A percentile compares a stretch with the other conserved stretches of the same genome.
These are phyloP conservation scores for Colletotrichum phormii DNA, from an alignment of 2,329 filamentous ascomycete species.

Conservation along the genomic window DNA sequence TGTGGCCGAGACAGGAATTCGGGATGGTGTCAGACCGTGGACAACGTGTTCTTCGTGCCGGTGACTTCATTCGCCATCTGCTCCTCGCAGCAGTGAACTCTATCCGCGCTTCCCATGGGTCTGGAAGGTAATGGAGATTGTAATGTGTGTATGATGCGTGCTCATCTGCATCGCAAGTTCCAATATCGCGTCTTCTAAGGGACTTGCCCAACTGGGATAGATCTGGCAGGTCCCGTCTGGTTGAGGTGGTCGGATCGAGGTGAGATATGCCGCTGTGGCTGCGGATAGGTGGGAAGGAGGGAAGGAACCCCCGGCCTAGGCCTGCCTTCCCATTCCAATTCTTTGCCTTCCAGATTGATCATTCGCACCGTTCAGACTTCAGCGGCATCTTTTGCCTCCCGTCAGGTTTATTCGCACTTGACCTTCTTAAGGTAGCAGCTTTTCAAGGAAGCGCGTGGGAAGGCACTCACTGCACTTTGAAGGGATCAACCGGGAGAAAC, in stretches of 20 bases:
- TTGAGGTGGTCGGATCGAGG: not conserved
- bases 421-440: not conserved
- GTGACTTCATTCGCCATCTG: constrained; percentile 20
- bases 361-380: not conserved
- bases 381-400: not conserved
- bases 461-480: not conserved
- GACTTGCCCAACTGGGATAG: constrained; percentile 2
- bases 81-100: constrained; percentile 18
- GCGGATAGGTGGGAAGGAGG: not conserved
- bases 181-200: constrained; percentile 14
- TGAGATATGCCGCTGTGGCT: not conserved
- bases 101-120: not conserved
- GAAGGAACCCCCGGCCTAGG: not conserved
- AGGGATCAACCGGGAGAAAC: not conserved
- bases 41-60: not conserved
- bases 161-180: not conserved
- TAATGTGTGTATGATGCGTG: not conserved
- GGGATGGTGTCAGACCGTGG: constrained; percentile 8
- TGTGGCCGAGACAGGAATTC: constrained; percentile 2
- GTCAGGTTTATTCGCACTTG: not conserved
- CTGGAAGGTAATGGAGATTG: not conserved
- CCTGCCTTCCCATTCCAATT: not conserved
- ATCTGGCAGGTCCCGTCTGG: not conserved
- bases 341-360: not conserved
- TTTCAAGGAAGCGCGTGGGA: not conserved